Evolutionary conservation across 2,329 filamentous ascomycete species (phyloP).

Genomic region (Aspergillus ustus): DNA sequence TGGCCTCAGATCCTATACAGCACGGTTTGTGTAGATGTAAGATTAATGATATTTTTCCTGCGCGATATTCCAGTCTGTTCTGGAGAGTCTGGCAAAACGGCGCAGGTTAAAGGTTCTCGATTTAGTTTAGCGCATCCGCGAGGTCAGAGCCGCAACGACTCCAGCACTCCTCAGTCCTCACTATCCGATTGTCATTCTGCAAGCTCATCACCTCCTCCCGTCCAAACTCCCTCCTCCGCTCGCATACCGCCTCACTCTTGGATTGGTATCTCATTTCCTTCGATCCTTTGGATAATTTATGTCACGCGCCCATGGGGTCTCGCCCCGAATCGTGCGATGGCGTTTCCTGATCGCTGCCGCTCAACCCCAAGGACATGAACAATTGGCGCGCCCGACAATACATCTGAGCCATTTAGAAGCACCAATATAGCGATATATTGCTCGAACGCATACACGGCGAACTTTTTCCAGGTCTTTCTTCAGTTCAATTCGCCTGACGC

Average conservation of each 20-base stretch:
- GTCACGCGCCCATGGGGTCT: conserved; percentile 21
- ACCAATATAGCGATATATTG: conserved; percentile 13
- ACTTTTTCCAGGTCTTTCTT: conserved; percentile 1
- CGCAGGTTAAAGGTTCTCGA: conserved; percentile 4
- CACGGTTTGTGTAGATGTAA: not conserved
- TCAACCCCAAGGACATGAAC: conserved; percentile 30
- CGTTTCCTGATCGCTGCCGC: conserved; percentile 27
- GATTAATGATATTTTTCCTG: not conserved
- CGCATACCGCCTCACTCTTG: not conserved
- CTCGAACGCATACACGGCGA: not conserved
- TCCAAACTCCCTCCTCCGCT: conserved; percentile 3
- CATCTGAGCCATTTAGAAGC: conserved; percentile 19
- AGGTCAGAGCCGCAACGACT: conserved; percentile 26
- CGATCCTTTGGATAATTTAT: not conserved
- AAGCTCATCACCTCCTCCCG: conserved; percentile 17
- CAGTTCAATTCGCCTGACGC: not conserved
- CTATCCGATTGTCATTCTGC: conserved; percentile 13
- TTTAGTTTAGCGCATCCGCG: conserved; percentile 22
- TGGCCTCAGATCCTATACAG: not conserved
- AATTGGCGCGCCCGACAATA: conserved; percentile 29
- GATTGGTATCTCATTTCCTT: not conserved
- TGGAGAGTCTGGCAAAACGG: not conserved
- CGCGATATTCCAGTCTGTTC: not conserved
- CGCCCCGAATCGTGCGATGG: conserved; percentile 28
- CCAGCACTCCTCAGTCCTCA: conserved; percentile 10